These are phyloP conservation scores for Stephania cephalantha DNA, from an alignment of 164 flowering plant genomes.

Conservation along the genomic window DNA sequence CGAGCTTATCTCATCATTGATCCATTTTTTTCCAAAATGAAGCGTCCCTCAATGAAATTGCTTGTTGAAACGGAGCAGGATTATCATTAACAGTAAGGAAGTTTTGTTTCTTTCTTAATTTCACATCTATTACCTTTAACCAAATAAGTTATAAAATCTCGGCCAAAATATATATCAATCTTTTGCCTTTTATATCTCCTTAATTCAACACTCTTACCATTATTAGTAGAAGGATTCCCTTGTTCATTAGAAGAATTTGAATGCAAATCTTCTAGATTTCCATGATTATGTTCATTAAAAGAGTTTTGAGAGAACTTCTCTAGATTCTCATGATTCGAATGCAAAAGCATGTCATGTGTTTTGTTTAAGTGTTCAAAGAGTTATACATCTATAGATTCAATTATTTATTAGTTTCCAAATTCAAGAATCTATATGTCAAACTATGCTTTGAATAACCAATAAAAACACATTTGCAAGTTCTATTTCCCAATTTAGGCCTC, in stretches of 20 bases:
- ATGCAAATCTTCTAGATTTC: too few species aligned
- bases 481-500: constrained; percentile 7
- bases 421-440: constrained; percentile 2
- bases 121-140: neutral
- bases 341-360: too few species aligned
- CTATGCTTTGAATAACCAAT: neutral
- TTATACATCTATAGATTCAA: too few species aligned
- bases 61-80: neutral
- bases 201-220: too few species aligned
- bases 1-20: neutral
- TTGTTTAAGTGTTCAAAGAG: neutral
- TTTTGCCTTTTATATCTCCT: too few species aligned
- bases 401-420: neutral
- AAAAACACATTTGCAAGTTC: constrained; percentile 2
- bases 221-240: too few species aligned
- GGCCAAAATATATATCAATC: neutral
- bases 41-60: neutral
- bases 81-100: neutral
- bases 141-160: neutral
- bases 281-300: too few species aligned
- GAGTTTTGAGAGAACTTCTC: too few species aligned
- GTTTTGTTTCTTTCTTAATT: too few species aligned
- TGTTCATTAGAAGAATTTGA: too few species aligned
- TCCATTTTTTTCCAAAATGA: neutral
- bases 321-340: too few species aligned